Evolutionary conservation across 2,329 filamentous ascomycete species (phyloP).

Genomic region (Xylaria sp.): DNA sequence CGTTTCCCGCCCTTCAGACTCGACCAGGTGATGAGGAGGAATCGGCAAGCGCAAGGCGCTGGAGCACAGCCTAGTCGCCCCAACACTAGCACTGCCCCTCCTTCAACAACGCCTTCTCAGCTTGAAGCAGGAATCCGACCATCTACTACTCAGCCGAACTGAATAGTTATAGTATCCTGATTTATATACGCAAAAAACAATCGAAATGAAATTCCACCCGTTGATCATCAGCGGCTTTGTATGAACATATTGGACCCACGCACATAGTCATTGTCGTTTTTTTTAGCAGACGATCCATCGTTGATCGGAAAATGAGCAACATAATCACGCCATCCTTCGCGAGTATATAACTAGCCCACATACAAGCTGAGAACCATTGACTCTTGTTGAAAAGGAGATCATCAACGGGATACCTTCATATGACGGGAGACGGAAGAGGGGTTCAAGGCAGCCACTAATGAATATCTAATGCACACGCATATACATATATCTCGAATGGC

Average conservation of each 20-base stretch:
- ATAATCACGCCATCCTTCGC: constrained; percentile 10
- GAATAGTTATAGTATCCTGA: constrained; percentile 35
- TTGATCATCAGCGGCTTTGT: constrained; percentile 24
- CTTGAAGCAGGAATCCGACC: constrained; percentile 57
- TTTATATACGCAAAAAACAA: constrained; percentile 35
- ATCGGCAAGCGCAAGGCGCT: constrained; percentile 40
- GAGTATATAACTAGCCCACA: constrained; percentile 24
- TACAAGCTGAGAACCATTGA: background rate
- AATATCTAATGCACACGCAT: constrained; percentile 8
- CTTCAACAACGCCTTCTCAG: constrained; percentile 56
- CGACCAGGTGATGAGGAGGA: constrained; percentile 42
- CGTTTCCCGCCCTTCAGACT: constrained; percentile 46
- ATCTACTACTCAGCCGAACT: constrained; percentile 41
- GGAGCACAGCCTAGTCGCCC: constrained; percentile 33
- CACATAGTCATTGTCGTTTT: constrained; percentile 23
- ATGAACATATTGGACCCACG: constrained; percentile 15
- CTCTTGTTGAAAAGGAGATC: background rate
- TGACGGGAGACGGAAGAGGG: background rate
- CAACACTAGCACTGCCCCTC: constrained; percentile 42
- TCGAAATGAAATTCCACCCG: constrained; percentile 38
- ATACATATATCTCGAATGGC: background rate
- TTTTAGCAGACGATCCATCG: constrained; percentile 17
- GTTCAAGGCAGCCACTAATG: constrained; percentile 10
- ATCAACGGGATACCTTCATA: background rate
- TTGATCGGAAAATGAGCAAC: constrained; percentile 11